phyloP scores from a whole-genome alignment of 176 grass and related monocot genomes.

The Cymbopogon citratus region DNA sequence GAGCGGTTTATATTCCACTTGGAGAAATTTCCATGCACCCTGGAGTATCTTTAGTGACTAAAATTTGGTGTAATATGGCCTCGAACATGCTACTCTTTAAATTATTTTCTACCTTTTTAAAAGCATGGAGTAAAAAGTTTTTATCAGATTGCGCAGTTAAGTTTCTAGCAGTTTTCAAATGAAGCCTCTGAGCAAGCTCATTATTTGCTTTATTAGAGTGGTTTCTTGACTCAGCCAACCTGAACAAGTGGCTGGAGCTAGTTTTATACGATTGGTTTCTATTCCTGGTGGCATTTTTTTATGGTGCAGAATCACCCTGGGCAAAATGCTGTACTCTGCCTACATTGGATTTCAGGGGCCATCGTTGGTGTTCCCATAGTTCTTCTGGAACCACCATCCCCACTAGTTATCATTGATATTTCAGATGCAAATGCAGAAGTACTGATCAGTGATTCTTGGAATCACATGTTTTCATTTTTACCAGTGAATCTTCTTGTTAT shows the following conservation, averaged over 20 bases:
- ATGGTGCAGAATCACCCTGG: neutral
- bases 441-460: neutral
- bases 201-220: constrained; percentile 17
- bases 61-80: neutral
- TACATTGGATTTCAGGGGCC: neutral
- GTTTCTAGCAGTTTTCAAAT: neutral
- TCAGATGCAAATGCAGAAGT: neutral
- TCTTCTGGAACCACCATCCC: neutral
- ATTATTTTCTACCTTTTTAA: neutral
- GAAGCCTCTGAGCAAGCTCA: neutral
- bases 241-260: neutral
- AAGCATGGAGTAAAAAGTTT: neutral
- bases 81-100: neutral
- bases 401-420: neutral
- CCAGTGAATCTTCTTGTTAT: neutral
- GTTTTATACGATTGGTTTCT: neutral
- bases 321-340: neutral
- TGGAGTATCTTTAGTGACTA: neutral
- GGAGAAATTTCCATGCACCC: neutral
- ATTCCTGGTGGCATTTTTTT: neutral
- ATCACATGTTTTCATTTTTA: neutral
- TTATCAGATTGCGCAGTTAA: neutral
- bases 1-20: neutral
- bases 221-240: constrained; percentile 19
- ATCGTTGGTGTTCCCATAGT: neutral